Percentiles rank a stretch among this genome's conserved stretches.
These are phyloP conservation scores for Chamaecrista fasciculata DNA, from an alignment of 306 rosid species.

Conservation along the genomic window DNA sequence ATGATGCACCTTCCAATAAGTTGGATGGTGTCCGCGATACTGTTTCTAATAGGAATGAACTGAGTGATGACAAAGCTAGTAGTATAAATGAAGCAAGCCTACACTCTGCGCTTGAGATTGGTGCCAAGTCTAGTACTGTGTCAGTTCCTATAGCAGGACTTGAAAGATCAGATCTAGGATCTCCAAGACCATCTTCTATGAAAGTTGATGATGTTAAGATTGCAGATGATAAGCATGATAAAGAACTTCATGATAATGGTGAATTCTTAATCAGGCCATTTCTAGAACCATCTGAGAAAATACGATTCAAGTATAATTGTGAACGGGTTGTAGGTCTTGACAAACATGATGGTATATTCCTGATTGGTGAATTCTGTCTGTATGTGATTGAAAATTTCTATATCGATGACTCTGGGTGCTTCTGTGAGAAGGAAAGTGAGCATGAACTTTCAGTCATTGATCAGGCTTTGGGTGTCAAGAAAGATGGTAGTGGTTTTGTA, in stretches of 20 bases:
- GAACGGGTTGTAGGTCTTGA: constrained; percentile 97
- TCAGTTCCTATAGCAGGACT: constrained; percentile 62
- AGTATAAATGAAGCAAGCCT: constrained; percentile 90
- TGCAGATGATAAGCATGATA: constrained; percentile 67
- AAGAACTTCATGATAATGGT: constrained; percentile 83
- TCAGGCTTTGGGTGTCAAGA: constrained; percentile 97
- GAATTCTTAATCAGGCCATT: constrained; percentile 96
- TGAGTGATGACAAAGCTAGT: constrained; percentile 91
- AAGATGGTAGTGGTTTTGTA: constrained; percentile 57
- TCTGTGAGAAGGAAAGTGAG: constrained; percentile 86
- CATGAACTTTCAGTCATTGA: constrained; percentile 94
- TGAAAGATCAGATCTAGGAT: constrained; percentile 83
- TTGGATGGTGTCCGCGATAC: constrained; percentile 56
- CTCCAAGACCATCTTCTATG: constrained; percentile 67
- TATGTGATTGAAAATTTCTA: constrained; percentile 96
- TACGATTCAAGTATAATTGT: constrained; percentile 85
- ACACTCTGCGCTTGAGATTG: constrained; percentile 92
- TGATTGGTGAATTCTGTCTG: constrained; percentile 84
- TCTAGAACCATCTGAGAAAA: constrained; percentile 84
- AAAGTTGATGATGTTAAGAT: constrained; percentile 63
- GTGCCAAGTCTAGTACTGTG: constrained; percentile 75
- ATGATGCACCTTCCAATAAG: constrained; percentile 57
- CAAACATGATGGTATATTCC: constrained; percentile 97
- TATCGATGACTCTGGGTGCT: constrained; percentile 80
- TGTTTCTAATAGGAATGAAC: constrained; percentile 58